Conservation (phyloP, 768 basidiomycete species). For the Tulasnella sp. region DNA sequence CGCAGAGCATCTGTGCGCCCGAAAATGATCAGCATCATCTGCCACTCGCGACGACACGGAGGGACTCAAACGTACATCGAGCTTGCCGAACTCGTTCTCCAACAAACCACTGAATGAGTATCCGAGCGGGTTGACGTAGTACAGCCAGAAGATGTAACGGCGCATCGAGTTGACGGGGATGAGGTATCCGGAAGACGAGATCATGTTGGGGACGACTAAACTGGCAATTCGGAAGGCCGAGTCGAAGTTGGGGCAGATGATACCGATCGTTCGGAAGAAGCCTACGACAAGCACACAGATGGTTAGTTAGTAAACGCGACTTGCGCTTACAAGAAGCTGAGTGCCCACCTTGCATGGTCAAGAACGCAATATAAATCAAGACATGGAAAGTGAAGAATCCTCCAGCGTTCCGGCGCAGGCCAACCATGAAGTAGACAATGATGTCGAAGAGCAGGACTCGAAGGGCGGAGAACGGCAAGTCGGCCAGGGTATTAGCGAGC, state of each 20-base stretch:
- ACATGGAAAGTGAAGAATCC: conserved; percentile 31
- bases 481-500: conserved; percentile 33
- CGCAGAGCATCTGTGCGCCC: conserved; percentile 47
- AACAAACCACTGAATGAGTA: conserved; percentile 73
- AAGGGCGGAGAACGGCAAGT: conserved; percentile 35
- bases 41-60: conserved; percentile 17
- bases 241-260: conserved; percentile 48
- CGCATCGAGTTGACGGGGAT: conserved; percentile 65
- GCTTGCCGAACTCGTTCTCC: conserved; percentile 79
- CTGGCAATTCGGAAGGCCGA: conserved; percentile 38
- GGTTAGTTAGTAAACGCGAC: not conserved
- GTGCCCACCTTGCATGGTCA: conserved; percentile 31
- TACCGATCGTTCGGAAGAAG: conserved; percentile 36
- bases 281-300: not conserved
- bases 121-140: conserved; percentile 69
- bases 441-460: conserved; percentile 31
- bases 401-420: conserved; percentile 29
- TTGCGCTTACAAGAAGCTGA: not conserved
- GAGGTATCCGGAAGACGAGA: conserved; percentile 64
- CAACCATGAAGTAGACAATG: conserved; percentile 38
- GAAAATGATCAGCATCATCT: conserved; percentile 11
- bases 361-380: conserved; percentile 32
- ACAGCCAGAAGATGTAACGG: conserved; percentile 81
- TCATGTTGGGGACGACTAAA: conserved; percentile 48
- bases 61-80: conserved; percentile 37